Conservation (phyloP, 805 yeast species). For the Metschnikowia gelsemii region DNA sequence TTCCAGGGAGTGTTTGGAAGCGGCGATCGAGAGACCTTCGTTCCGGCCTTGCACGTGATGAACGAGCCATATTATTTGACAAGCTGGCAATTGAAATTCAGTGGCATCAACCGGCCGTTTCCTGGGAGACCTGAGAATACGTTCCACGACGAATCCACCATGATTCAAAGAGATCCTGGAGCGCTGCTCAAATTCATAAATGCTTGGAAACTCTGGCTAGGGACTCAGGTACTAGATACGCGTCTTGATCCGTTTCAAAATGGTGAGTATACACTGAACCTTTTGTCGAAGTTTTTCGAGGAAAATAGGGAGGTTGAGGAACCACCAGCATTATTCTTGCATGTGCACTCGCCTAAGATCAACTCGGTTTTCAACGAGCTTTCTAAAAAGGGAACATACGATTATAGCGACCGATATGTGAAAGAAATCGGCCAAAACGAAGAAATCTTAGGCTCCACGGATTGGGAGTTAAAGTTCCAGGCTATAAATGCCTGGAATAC, state of each 20-base stretch:
- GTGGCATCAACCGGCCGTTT: slow-evolving; percentile 14
- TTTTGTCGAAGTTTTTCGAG: slow-evolving; percentile 23
- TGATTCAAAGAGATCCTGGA: slow-evolving; percentile 34
- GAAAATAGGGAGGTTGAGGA: slow-evolving; percentile 6
- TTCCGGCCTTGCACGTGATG: slow-evolving; percentile 39
- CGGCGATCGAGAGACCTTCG: slow-evolving; percentile 40
- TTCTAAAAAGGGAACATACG: slow-evolving; percentile 16
- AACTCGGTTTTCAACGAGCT: slow-evolving; percentile 27
- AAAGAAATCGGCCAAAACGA: slow-evolving; percentile 23
- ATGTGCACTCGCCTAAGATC: slow-evolving; percentile 35
- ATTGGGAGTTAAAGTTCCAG: slow-evolving; percentile 39
- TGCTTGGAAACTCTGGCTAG: slow-evolving; percentile 31
- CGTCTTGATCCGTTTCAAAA: slow-evolving; percentile 33
- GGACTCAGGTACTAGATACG: slow-evolving; percentile 24
- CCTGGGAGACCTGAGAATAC: slow-evolving; percentile 11
- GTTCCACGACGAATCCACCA: slow-evolving; percentile 27
- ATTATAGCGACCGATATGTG: slow-evolving; percentile 26
- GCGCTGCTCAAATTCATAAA: slow-evolving; percentile 20
- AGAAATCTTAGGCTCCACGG: slow-evolving; percentile 19
- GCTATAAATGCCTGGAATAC: slow-evolving; percentile 32
- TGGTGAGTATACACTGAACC: slow-evolving; percentile 25
- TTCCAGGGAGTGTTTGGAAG: slow-evolving; percentile 37
- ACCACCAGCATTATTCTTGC: slow-evolving; percentile 32
- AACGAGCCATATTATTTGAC: slow-evolving; percentile 33
- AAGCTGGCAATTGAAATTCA: slow-evolving; percentile 18